Base-by-base conservation (phyloP, 2,329 filamentous ascomycete species). In the Stromatinia cepivora region DNA sequence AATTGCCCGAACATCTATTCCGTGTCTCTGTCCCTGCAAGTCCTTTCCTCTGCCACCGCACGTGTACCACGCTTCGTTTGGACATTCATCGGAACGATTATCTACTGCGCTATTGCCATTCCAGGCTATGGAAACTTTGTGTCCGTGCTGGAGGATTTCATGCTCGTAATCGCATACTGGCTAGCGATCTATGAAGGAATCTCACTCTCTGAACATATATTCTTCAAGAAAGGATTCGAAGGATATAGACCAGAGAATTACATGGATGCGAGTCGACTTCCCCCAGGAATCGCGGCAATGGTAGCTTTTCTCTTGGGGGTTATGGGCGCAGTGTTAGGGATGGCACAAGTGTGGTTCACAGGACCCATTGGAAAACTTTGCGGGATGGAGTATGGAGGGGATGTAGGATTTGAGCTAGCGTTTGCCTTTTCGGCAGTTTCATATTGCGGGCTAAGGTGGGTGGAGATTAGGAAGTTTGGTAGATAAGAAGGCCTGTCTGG, bases 1-100 rank as follows among this genome's bases (percentile, higher is more conserved):
- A 91, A 91, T 80, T 89, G 86, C 77, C 88, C 88, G 8, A 91
- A 90, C 77, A 87, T 90, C 78, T 93, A 93, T 82, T 91, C 88
- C 25, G 86, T 88, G 61, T 85, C 86, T 8, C 82, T 93, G 52
- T 88, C 87, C 17, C 82, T 91, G 50, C 90, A 92, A 77, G 85
- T 91, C 20, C 80, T 92, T 52, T 84, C 83, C 13, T 83, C 83
- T 56, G 83, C 82, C 77, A 85, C 87, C 1, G 84, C 87, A 75
- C 82, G 81, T 56, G 83, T 92, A 0, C 90, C 90, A 1, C 87
- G 90, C 2, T 91, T 89, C 79, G 75, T 90, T 72, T 92, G 88
- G 88, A 88, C 87, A 0, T 81, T 86, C 56, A 75, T 90, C 58
- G 87, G 82, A 45, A 90, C 89, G 0, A 82, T 83, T 45, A 82